Percentiles rank a stretch among this genome's conserved stretches.
Evolutionary conservation across 2,329 filamentous ascomycete species (phyloP).

Genomic region (Xylaria sp.): DNA sequence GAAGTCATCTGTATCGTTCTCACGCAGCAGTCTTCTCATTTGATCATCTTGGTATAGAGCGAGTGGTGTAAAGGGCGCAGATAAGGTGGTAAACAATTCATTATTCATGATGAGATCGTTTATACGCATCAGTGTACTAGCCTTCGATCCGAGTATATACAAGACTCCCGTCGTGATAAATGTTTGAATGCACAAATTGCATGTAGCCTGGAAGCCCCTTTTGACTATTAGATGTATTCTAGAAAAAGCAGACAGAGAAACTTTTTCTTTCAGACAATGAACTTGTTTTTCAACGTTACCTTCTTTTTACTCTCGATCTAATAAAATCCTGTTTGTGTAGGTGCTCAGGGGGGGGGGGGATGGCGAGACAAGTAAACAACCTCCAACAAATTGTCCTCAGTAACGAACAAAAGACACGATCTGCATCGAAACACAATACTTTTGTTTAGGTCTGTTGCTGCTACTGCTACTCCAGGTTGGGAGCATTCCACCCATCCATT

Average conservation of each 20-base stretch:
- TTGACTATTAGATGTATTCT: neutral
- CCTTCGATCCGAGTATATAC: neutral
- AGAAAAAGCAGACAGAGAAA: neutral
- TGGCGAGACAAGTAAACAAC: neutral
- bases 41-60: neutral
- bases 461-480: constrained; percentile 24
- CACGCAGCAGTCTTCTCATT: neutral
- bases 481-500: constrained; percentile 30
- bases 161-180: neutral
- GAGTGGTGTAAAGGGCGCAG: neutral
- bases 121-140: neutral
- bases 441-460: too few species aligned
- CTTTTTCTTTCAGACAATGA: too few species aligned
- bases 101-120: constrained; percentile 11
- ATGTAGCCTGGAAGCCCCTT: neutral
- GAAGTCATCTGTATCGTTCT: neutral
- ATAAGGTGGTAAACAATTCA: constrained; percentile 4
- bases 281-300: neutral
- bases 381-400: neutral
- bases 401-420: neutral
- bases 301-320: neutral
- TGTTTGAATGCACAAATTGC: neutral
- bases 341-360: neutral
- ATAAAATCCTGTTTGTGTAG: neutral
- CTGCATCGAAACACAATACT: neutral